phyloP scores from a whole-genome alignment of 163 green algal genomes.

The Trebouxiophyceae sp. region DNA sequence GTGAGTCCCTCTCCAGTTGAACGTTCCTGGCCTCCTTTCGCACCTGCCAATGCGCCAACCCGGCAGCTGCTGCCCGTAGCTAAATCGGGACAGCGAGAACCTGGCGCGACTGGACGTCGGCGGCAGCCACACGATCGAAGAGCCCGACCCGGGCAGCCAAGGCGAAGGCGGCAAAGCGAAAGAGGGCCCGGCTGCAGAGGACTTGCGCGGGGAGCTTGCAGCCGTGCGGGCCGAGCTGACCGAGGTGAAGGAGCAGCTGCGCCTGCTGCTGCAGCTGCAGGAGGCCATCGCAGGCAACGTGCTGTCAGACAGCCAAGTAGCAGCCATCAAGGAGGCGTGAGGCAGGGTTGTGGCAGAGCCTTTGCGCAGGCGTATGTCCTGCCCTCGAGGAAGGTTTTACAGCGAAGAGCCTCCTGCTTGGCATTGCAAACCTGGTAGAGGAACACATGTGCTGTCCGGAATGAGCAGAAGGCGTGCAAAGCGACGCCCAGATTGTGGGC shows the following conservation, averaged over 20 bases:
- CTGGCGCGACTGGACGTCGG: not conserved
- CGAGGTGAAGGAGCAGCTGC: conserved; percentile 1
- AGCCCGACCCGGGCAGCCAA: not conserved
- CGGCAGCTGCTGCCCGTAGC: not conserved
- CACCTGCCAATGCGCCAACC: not conserved
- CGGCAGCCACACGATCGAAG: not conserved
- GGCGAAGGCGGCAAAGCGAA: not conserved
- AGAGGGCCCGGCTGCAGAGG: not conserved
- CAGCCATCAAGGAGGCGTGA: too few relatives aligned
- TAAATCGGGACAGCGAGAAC: not conserved
- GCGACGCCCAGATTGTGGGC: too few relatives aligned
- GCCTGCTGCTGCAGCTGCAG: not conserved
- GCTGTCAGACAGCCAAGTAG: too few relatives aligned
- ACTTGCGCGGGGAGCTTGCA: not conserved
- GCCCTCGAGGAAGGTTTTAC: too few relatives aligned
- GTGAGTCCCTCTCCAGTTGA: conserved; percentile 7
- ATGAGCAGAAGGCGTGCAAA: too few relatives aligned
- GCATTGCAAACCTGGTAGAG: too few relatives aligned
- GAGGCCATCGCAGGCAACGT: conserved; percentile 1
- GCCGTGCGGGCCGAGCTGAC: not conserved
- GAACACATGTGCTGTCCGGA: too few relatives aligned
- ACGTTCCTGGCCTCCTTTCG: not conserved
- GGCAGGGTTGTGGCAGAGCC: too few relatives aligned
- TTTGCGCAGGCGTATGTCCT: too few relatives aligned
- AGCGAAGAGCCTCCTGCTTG: too few relatives aligned